Conservation (phyloP, 208 protist species). For the Trypanosoma cruzi region DNA sequence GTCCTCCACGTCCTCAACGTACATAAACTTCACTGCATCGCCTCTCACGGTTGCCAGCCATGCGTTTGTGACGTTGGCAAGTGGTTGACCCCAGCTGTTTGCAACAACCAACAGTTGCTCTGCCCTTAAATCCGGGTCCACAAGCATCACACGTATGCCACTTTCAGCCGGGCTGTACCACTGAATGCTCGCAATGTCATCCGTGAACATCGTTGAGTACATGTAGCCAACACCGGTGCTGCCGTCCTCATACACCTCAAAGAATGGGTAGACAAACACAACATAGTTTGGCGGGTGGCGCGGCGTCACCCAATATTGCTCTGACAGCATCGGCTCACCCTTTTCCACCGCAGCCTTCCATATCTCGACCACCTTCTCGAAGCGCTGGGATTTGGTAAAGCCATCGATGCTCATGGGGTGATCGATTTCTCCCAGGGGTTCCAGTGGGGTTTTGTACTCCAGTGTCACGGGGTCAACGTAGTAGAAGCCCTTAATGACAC, state of each 20-base stretch:
- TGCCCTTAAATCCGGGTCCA: slow-evolving; percentile 5
- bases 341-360: slow-evolving; percentile 6
- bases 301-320: slow-evolving; percentile 13
- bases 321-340: background rate
- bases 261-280: slow-evolving; percentile 17
- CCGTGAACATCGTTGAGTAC: slow-evolving; percentile 1
- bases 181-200: background rate
- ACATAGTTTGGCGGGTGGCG: slow-evolving; percentile 4
- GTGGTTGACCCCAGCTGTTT: slow-evolving; percentile 32
- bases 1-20: slow-evolving; percentile 28
- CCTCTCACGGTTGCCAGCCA: slow-evolving; percentile 11
- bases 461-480: slow-evolving; percentile 16
- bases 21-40: slow-evolving; percentile 12
- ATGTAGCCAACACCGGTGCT: slow-evolving; percentile 12
- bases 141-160: slow-evolving; percentile 20
- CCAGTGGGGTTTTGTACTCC: slow-evolving; percentile 11
- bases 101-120: slow-evolving; percentile 11
- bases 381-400: slow-evolving; percentile 1
- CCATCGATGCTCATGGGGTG: background rate
- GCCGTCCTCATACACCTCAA: slow-evolving; percentile 1
- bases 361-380: slow-evolving; percentile 11
- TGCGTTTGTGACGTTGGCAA: slow-evolving; percentile 12
- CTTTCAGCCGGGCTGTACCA: slow-evolving; percentile 11
- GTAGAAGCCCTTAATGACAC: slow-evolving; percentile 12
- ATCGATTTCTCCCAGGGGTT: background rate